Evolutionary conservation across 2,329 filamentous ascomycete species (phyloP).

Genomic region (Xylariaceae sp.): DNA sequence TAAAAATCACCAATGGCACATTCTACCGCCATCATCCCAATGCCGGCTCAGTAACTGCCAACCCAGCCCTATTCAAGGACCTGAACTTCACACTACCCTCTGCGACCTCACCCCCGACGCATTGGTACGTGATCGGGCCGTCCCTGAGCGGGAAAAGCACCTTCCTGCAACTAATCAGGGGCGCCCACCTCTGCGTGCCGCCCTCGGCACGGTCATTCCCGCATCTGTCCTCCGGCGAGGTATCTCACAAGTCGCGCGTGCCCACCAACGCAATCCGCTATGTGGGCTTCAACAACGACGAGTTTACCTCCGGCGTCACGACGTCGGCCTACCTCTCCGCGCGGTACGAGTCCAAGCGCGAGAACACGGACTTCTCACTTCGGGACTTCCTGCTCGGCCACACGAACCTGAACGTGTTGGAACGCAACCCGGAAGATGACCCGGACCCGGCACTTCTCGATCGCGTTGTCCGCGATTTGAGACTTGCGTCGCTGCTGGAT

Average conservation of each 20-base stretch:
- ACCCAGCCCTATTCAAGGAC: conserved; percentile 67
- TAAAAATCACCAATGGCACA: conserved; percentile 71
- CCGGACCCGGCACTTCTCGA: conserved; percentile 49
- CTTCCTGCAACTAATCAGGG: conserved; percentile 72
- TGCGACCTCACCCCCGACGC: conserved; percentile 44
- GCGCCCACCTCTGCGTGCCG: conserved; percentile 69
- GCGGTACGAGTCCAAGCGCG: conserved; percentile 80
- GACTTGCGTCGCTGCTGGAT: conserved; percentile 61
- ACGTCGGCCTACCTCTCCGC: conserved; percentile 81
- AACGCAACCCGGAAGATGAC: conserved; percentile 41
- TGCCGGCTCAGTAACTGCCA: conserved; percentile 45
- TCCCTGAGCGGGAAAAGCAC: conserved; percentile 75
- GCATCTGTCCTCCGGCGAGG: conserved; percentile 60
- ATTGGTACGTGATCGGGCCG: conserved; percentile 82
- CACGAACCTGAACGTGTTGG: conserved; percentile 72
- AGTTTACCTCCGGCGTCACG: conserved; percentile 49
- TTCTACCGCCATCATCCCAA: conserved; percentile 75
- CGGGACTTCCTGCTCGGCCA: conserved; percentile 75
- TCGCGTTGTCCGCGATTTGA: conserved; percentile 63
- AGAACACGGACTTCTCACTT: conserved; percentile 83
- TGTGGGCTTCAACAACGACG: conserved; percentile 81
- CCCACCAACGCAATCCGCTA: conserved; percentile 71
- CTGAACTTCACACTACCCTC: conserved; percentile 67
- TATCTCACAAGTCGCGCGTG: conserved; percentile 51
- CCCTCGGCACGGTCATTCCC: conserved; percentile 73